A percentile compares a stretch with the other conserved stretches of the same genome.
phyloP scores from a whole-genome alignment of 2,329 filamentous ascomycete species.

The Hypoxylon sp. region DNA sequence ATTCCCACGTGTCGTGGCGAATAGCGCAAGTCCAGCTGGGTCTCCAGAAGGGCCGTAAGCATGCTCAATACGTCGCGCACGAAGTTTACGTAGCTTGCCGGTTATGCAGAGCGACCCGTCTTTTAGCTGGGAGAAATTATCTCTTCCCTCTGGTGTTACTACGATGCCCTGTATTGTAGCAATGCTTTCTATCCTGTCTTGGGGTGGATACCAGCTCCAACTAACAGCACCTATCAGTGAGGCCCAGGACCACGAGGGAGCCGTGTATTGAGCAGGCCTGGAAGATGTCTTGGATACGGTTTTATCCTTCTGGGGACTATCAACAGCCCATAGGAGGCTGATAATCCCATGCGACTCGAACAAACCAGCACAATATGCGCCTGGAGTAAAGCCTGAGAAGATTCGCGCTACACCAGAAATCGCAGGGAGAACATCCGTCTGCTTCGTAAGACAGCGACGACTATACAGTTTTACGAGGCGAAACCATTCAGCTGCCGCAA shows the following conservation, averaged over 20 bases:
- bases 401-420: background rate
- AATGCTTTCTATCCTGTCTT: constrained; percentile 12
- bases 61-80: background rate
- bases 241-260: constrained; percentile 19
- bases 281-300: background rate
- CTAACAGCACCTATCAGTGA: constrained; percentile 17
- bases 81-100: constrained; percentile 14
- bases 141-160: background rate
- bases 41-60: constrained; percentile 7
- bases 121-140: constrained; percentile 11
- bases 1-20: background rate
- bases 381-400: background rate
- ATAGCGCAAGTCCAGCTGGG: constrained; percentile 12
- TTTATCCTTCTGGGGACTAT: constrained; percentile 5
- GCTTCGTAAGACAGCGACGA: background rate
- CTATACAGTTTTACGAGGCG: background rate
- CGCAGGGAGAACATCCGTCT: background rate
- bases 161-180: background rate
- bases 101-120: background rate
- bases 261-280: constrained; percentile 9
- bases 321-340: constrained; percentile 12
- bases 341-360: constrained; percentile 4
- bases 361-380: background rate
- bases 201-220: constrained; percentile 20
- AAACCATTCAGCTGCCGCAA: background rate